Evolutionary conservation across 2,329 filamentous ascomycete genomes (phyloP).

Genomic region (Ophiostoma pallidulum): DNA sequence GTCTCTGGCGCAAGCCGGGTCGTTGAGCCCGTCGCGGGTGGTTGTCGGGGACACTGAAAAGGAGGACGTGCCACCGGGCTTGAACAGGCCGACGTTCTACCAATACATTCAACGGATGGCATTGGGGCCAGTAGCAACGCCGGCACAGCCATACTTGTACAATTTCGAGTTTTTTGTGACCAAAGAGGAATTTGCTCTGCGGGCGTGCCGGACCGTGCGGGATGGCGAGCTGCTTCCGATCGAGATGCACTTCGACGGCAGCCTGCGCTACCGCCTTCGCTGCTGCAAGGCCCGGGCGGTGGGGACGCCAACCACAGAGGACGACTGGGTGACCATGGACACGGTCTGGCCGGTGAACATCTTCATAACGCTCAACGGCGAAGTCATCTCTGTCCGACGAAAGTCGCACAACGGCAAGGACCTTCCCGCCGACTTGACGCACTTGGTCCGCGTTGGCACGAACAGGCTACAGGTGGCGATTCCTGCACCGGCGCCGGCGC

Average conservation of each 20-base stretch:
- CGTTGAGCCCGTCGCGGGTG: conserved; percentile 40
- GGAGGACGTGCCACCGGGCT: background rate
- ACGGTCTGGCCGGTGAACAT: conserved; percentile 63
- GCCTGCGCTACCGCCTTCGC: conserved; percentile 57
- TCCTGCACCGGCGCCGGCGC: conserved; percentile 17
- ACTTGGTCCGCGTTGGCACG: conserved; percentile 42
- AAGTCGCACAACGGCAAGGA: conserved; percentile 68
- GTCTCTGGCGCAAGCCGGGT: conserved; percentile 37
- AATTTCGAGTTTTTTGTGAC: conserved; percentile 39
- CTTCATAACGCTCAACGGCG: conserved; percentile 58
- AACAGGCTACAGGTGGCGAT: conserved; percentile 54
- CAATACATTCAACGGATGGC: conserved; percentile 47
- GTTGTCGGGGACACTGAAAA: conserved; percentile 17
- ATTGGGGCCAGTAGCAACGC: conserved; percentile 32
- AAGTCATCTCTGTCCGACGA: conserved; percentile 48
- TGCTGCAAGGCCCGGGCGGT: conserved; percentile 36
- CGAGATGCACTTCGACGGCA: conserved; percentile 38
- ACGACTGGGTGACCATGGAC: conserved; percentile 53
- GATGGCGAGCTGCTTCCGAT: conserved; percentile 26
- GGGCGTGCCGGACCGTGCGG: conserved; percentile 27
- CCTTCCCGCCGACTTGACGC: conserved; percentile 64
- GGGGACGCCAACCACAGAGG: conserved; percentile 26
- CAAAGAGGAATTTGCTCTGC: conserved; percentile 23
- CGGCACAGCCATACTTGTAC: conserved; percentile 29
- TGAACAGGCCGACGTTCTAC: conserved; percentile 36